phyloP scores from a whole-genome alignment of 2,329 filamentous ascomycete genomes.

The Ilyonectria robusta region DNA sequence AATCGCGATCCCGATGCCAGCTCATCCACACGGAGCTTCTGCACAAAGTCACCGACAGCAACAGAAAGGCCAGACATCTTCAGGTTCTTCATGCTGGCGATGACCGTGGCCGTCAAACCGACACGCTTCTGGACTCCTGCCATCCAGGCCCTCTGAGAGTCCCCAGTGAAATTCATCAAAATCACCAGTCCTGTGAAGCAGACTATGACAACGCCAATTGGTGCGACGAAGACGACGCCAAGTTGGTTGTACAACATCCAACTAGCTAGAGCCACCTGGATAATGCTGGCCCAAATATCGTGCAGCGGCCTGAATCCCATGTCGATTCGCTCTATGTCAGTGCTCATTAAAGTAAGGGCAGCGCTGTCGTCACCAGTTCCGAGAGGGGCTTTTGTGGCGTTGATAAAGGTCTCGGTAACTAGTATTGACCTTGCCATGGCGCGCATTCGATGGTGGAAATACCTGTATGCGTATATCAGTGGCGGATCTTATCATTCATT shows the following conservation, averaged over 20 bases:
- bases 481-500: background rate
- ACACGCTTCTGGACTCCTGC: slow-evolving; percentile 49
- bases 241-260: slow-evolving; percentile 62
- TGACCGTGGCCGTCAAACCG: slow-evolving; percentile 41
- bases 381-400: slow-evolving; percentile 45
- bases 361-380: slow-evolving; percentile 51
- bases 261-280: slow-evolving; percentile 58
- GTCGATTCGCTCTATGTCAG: slow-evolving; percentile 57
- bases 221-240: slow-evolving; percentile 61
- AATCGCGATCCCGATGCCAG: slow-evolving; percentile 37
- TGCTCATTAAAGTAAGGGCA: slow-evolving; percentile 61
- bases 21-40: slow-evolving; percentile 44
- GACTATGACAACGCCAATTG: slow-evolving; percentile 57
- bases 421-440: slow-evolving; percentile 34
- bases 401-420: slow-evolving; percentile 48
- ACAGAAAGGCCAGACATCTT: slow-evolving; percentile 43
- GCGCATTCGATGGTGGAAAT: slow-evolving; percentile 21
- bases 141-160: slow-evolving; percentile 53
- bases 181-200: slow-evolving; percentile 13
- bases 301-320: slow-evolving; percentile 45
- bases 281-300: slow-evolving; percentile 52
- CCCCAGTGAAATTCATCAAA: slow-evolving; percentile 10
- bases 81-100: slow-evolving; percentile 45
- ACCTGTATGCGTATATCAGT: slow-evolving; percentile 6
- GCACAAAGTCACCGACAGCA: slow-evolving; percentile 41